Conservation (phyloP, 2,329 filamentous ascomycete genomes). For the Uncinocarpus reesii region DNA sequence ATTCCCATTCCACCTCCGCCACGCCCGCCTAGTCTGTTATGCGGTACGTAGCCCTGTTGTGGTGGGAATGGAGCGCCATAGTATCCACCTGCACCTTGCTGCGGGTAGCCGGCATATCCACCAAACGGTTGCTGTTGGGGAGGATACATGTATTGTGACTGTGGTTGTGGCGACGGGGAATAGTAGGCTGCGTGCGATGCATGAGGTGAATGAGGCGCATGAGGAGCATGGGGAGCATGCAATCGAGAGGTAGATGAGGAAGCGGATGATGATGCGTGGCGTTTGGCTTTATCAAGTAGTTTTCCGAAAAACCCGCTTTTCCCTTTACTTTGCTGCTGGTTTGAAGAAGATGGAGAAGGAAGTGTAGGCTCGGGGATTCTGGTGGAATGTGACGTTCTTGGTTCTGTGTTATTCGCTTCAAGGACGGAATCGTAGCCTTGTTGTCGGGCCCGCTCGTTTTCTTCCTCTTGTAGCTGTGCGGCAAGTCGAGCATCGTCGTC, state of each 20-base stretch:
- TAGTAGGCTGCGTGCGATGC: background rate
- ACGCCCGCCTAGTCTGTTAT: background rate
- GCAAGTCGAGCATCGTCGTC: slow-evolving; percentile 66
- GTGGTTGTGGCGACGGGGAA: background rate
- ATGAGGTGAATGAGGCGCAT: background rate
- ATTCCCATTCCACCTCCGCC: slow-evolving; percentile 4
- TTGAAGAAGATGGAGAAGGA: background rate
- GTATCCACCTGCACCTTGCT: background rate
- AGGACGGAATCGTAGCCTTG: slow-evolving; percentile 12
- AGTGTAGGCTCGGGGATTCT: background rate
- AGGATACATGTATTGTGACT: background rate
- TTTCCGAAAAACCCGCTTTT: slow-evolving; percentile 9
- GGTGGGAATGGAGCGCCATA: background rate
- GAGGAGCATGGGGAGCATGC: background rate
- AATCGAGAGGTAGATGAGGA: no score
- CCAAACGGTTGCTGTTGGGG: background rate
- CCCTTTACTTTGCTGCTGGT: background rate
- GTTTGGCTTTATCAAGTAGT: slow-evolving; percentile 1
- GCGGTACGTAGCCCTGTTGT: background rate
- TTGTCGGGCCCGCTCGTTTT: slow-evolving; percentile 51
- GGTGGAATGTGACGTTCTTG: background rate
- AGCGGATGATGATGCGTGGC: slow-evolving; percentile 5
- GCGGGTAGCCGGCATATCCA: background rate
- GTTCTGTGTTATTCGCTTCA: slow-evolving; percentile 2
- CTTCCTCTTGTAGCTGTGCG: slow-evolving; percentile 69